A percentile compares a stretch with the other conserved stretches of the same genome.
phyloP scores from a whole-genome alignment of 2,329 filamentous ascomycete species.

The Colletotrichum ledebouriae region DNA sequence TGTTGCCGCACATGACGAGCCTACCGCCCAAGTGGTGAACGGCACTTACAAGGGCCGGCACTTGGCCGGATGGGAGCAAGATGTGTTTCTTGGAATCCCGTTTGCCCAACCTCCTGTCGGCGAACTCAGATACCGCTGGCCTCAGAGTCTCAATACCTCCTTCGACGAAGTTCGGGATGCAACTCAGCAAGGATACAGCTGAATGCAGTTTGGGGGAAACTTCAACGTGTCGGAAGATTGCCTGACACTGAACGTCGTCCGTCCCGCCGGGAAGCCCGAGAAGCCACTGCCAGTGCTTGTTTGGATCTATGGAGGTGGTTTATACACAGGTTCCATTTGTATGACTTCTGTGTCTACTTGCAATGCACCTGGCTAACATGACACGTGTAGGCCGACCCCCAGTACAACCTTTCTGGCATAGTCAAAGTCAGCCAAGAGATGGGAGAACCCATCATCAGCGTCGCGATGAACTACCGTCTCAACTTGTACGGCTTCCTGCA shows the following conservation, averaged over 20 bases:
- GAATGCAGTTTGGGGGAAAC: constrained; percentile 59
- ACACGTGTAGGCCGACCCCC: constrained; percentile 56
- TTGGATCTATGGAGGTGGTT: constrained; percentile 73
- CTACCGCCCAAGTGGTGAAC: constrained; percentile 47
- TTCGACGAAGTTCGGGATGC: constrained; percentile 56
- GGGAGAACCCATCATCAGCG: constrained; percentile 65
- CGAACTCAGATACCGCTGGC: constrained; percentile 53
- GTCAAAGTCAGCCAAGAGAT: constrained; percentile 66
- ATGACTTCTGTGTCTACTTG: background rate
- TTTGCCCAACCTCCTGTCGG: constrained; percentile 55
- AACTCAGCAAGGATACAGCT: constrained; percentile 59
- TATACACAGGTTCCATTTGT: constrained; percentile 62
- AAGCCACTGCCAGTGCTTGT: constrained; percentile 56
- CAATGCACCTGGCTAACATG: background rate
- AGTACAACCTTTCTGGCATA: constrained; percentile 75
- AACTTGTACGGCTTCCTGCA: constrained; percentile 67
- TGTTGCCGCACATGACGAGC: constrained; percentile 30
- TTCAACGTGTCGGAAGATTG: constrained; percentile 65
- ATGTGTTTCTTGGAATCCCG: constrained; percentile 55
- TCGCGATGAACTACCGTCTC: constrained; percentile 67
- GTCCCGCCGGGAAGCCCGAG: constrained; percentile 51
- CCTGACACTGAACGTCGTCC: constrained; percentile 57
- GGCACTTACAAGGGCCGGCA: constrained; percentile 53
- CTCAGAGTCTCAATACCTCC: constrained; percentile 53
- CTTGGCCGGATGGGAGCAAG: constrained; percentile 53